Conservation (phyloP, 768 basidiomycete species). For the Royoungia palumana region DNA sequence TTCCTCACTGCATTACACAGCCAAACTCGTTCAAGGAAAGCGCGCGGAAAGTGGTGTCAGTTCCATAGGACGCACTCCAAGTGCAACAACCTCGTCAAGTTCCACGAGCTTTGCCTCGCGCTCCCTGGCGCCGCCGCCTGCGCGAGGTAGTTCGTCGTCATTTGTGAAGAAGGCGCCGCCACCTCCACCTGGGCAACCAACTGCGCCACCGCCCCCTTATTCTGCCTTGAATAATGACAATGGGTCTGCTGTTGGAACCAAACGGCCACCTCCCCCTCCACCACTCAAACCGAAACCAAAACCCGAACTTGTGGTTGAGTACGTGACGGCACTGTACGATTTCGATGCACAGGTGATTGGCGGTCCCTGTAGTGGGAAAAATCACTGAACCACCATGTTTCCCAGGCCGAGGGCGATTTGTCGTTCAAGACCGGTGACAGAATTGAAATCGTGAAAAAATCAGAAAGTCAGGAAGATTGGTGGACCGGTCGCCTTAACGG, state of each 20-base stretch:
- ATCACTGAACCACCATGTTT: not conserved
- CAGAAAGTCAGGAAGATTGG: conserved; percentile 87
- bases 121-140: conserved; percentile 26
- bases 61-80: conserved; percentile 35
- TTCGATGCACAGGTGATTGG: conserved; percentile 77
- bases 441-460: conserved; percentile 86
- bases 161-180: conserved; percentile 45
- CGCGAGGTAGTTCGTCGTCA: conserved; percentile 21
- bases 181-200: conserved; percentile 26
- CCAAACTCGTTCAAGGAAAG: conserved; percentile 63
- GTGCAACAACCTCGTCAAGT: conserved; percentile 26
- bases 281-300: conserved; percentile 88
- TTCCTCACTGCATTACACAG: conserved; percentile 35
- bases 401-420: conserved; percentile 85
- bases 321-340: conserved; percentile 93
- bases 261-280: conserved; percentile 89
- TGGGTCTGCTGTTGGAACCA: conserved; percentile 39
- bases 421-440: conserved; percentile 85
- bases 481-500: conserved; percentile 92
- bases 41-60: conserved; percentile 33
- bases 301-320: conserved; percentile 56
- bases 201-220: conserved; percentile 45
- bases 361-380: not conserved
- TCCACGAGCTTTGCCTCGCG: conserved; percentile 25
- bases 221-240: conserved; percentile 18